Percentiles rank a stretch among this genome's conserved stretches.
Evolutionary conservation across 805 yeast genomes (phyloP).

Genomic region (Zygoascus bituminiphila): DNA sequence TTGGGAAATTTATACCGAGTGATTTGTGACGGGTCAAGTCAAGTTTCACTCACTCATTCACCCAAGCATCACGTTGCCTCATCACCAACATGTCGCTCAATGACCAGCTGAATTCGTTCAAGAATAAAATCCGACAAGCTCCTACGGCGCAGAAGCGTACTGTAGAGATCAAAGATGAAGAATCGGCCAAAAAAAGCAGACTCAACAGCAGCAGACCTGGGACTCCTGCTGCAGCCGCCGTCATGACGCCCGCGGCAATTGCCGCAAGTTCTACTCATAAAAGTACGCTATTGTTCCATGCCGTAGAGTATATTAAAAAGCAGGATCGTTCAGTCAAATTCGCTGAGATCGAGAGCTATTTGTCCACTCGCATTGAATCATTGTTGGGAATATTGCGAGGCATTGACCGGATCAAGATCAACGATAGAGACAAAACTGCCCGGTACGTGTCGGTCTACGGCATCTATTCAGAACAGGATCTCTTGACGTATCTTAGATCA

Average conservation of each 20-base stretch:
- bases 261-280: slow-evolving; percentile 47
- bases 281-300: slow-evolving; percentile 81
- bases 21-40: no score
- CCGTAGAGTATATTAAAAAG: slow-evolving; percentile 77
- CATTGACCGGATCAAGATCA: slow-evolving; percentile 68
- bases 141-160: slow-evolving; percentile 29
- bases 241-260: slow-evolving; percentile 30
- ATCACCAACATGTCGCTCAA: slow-evolving; percentile 29
- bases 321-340: slow-evolving; percentile 63
- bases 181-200: slow-evolving; percentile 8
- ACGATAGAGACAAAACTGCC: slow-evolving; percentile 52
- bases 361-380: slow-evolving; percentile 54
- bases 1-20: slow-evolving; percentile 15
- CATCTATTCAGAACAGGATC: slow-evolving; percentile 70
- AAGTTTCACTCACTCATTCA: no score
- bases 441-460: slow-evolving; percentile 87
- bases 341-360: slow-evolving; percentile 54
- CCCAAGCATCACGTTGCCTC: no score
- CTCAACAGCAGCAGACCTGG: background rate
- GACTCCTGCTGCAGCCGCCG: slow-evolving; percentile 6
- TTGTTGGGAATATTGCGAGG: slow-evolving; percentile 64
- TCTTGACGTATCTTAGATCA: slow-evolving; percentile 60
- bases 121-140: slow-evolving; percentile 49
- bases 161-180: slow-evolving; percentile 12
- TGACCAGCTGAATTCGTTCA: slow-evolving; percentile 59